Evolutionary conservation across 1,284 basidiomycete genomes (phyloP), one percentile per base, ranked within the genome.

Genomic region (Inonotus hispidus): DNA sequence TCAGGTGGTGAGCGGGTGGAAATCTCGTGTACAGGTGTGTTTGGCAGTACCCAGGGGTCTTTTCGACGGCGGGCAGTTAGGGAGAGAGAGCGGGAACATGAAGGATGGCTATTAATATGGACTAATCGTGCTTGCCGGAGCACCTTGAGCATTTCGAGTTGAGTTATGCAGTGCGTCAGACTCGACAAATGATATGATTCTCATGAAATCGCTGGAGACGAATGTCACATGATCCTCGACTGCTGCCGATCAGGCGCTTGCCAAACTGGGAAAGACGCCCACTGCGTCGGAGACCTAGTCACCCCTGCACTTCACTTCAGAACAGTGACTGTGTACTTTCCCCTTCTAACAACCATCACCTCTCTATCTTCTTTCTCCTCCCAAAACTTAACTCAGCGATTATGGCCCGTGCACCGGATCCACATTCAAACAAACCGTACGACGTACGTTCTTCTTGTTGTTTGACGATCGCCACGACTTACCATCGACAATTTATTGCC

Each of bases 401-500:
- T 37, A 50, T 55, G 49, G 32, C 53, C 4, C 54, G 38, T 23
- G 21, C 32, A n/a, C 35, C 53, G 29, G 27, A 27, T 21, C 41
- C 23, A 8, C 56, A 45, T 16, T 37, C 39, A 19, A 59, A 21
- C 37, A 83, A 83, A 72, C 82, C 82, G 5, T 83, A 83, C 67
- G 75, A 68, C 66, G 81, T 83, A 35, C 66, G 80, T 71, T 63
- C 23, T 63, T 49, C 49, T 53, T 41, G 49, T 46, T 61, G 25
- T 52, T 43, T 43, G 47, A 46, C 49, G 35, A 58, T 54, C 59
- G 27, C 11, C 16, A 27, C 21, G 13, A 14, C n/a, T 25, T 46
- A 43, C n/a, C n/a, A 16, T 16, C 37, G 14, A 11, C 7, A 7
- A n/a, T 47, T 61, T 63, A 61, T 23, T 60, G n/a, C 61, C 64